phyloP scores from a whole-genome alignment of 164 flowering plant genomes.

The Santalum album region DNA sequence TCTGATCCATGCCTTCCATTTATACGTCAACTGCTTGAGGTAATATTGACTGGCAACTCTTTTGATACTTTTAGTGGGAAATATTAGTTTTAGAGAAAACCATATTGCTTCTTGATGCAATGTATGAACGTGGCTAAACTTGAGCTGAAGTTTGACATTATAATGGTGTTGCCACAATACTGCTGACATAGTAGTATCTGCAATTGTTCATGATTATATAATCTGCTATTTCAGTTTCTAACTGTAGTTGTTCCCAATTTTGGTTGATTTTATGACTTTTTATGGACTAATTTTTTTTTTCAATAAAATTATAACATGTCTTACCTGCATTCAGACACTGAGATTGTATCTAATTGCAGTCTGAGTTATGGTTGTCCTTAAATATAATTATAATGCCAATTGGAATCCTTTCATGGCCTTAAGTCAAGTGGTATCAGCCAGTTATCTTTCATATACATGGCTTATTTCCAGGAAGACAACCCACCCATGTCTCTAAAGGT shows the following conservation, averaged over 20 bases:
- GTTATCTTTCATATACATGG: background rate
- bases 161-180: background rate
- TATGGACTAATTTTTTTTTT: background rate
- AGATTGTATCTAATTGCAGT: background rate
- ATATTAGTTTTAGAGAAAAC: background rate
- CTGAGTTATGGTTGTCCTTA: background rate
- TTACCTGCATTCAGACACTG: background rate
- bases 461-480: background rate
- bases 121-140: background rate
- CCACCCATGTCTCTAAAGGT: background rate
- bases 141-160: background rate
- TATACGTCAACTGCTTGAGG: slow-evolving; percentile 49
- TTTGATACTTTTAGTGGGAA: slow-evolving; percentile 2
- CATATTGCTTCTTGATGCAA: background rate
- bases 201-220: background rate
- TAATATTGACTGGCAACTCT: slow-evolving; percentile 14
- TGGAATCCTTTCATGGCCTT: background rate
- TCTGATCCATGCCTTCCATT: slow-evolving; percentile 17
- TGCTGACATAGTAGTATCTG: background rate
- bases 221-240: background rate
- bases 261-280: background rate
- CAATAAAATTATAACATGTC: background rate
- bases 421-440: background rate
- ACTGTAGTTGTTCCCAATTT: background rate
- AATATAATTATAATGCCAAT: background rate